Evolutionary conservation across 257 asterid genomes (phyloP).

Genomic region (Oldenlandia corymbosa): DNA sequence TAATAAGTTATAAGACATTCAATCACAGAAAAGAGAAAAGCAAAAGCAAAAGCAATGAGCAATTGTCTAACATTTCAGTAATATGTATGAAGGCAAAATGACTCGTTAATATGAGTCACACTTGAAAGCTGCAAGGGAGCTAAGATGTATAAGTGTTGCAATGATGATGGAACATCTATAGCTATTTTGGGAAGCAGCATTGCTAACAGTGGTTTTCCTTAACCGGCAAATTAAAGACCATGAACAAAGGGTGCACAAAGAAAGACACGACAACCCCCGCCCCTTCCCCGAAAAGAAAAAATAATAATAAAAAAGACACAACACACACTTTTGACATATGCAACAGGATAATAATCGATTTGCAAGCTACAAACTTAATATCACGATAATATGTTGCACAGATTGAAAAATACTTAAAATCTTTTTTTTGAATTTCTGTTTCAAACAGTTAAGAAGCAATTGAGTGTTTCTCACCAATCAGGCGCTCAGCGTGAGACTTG

Average conservation of each 20-base stretch:
- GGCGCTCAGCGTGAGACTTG: conserved; percentile 74
- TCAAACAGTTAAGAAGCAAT: background rate
- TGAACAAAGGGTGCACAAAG: background rate
- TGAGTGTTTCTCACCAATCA: conserved; percentile 53
- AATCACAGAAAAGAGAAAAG: background rate
- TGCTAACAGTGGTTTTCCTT: background rate
- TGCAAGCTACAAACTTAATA: background rate
- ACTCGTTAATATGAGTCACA: background rate
- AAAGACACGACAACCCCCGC: too few relatives aligned
- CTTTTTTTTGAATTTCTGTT: background rate
- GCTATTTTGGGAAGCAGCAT: background rate
- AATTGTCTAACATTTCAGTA: too few relatives aligned
- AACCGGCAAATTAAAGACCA: background rate
- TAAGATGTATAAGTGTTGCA: background rate
- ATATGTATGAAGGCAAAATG: background rate
- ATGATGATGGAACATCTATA: background rate
- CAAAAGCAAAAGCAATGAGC: background rate
- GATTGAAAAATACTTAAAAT: background rate
- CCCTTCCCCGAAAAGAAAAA: too few relatives aligned
- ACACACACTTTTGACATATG: background rate
- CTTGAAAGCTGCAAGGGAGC: background rate
- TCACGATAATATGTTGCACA: background rate
- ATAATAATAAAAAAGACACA: background rate
- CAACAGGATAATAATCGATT: conserved; percentile 1
- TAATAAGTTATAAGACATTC: background rate